Evolutionary conservation across 2,329 filamentous ascomycete species (phyloP).

Genomic region (Fusarium tjaetaba): DNA sequence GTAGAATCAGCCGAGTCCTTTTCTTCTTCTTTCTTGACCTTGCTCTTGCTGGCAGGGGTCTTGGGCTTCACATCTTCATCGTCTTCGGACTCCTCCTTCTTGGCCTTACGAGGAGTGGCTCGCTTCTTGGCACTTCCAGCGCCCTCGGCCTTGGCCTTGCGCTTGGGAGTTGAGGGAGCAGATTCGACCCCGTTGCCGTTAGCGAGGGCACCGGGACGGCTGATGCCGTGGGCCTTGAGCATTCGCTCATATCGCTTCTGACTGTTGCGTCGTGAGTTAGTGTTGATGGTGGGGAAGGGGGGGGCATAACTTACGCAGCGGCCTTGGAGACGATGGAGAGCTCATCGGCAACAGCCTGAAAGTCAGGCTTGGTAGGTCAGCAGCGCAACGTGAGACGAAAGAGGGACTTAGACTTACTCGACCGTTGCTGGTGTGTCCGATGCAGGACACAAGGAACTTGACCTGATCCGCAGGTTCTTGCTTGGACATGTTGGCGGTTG

Average conservation of each 20-base stretch:
- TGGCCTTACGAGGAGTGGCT: slow-evolving; percentile 35
- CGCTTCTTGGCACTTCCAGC: slow-evolving; percentile 43
- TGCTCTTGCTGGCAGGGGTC: slow-evolving; percentile 11
- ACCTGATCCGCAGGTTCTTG: slow-evolving; percentile 66
- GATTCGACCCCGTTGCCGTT: background rate
- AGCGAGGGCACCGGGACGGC: slow-evolving; percentile 24
- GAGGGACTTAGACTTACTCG: slow-evolving; percentile 57
- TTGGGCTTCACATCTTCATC: slow-evolving; percentile 38
- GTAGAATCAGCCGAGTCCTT: slow-evolving; percentile 15
- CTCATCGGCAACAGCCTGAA: slow-evolving; percentile 70
- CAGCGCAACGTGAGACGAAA: background rate
- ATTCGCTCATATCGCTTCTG: slow-evolving; percentile 75
- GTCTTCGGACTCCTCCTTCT: slow-evolving; percentile 42
- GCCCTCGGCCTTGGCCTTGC: slow-evolving; percentile 41
- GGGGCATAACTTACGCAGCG: slow-evolving; percentile 69
- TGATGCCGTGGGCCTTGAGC: slow-evolving; percentile 66
- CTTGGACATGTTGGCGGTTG: slow-evolving; percentile 58
- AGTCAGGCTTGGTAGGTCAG: slow-evolving; percentile 65
- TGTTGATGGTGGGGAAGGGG: background rate
- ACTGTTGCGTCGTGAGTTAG: slow-evolving; percentile 50
- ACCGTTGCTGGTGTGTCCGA: slow-evolving; percentile 67
- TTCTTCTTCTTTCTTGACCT: slow-evolving; percentile 39
- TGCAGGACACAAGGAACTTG: slow-evolving; percentile 73
- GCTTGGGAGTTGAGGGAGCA: slow-evolving; percentile 43
- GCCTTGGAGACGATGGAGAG: slow-evolving; percentile 71